These are phyloP conservation scores for Huntiella moniliformis DNA, from an alignment of 2,329 filamentous ascomycete genomes.

Conservation along the genomic window DNA sequence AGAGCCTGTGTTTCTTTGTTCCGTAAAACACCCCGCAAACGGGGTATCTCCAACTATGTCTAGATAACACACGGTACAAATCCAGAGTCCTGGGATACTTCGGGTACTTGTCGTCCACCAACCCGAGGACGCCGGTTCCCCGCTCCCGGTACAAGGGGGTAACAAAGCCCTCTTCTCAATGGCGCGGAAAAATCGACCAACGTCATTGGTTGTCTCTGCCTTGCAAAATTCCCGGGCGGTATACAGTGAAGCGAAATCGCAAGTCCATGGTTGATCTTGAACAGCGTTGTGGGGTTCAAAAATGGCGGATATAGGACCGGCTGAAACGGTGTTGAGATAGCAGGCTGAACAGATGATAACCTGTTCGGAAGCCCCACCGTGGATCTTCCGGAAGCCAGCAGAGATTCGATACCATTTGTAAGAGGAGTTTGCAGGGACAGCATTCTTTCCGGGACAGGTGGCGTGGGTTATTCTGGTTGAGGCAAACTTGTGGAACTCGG, in stretches of 20 bases:
- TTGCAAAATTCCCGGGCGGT: slow-evolving; percentile 13
- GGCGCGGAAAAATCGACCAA: slow-evolving; percentile 17
- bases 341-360: slow-evolving; percentile 23
- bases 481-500: background rate
- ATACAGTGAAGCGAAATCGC: slow-evolving; percentile 17
- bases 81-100: slow-evolving; percentile 15
- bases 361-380: slow-evolving; percentile 15
- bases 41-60: slow-evolving; percentile 18
- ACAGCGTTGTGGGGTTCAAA: slow-evolving; percentile 17
- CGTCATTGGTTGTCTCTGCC: slow-evolving; percentile 15
- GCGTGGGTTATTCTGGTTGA: slow-evolving; percentile 13
- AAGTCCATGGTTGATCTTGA: slow-evolving; percentile 17
- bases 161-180: slow-evolving; percentile 2
- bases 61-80: slow-evolving; percentile 21
- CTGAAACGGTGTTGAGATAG: slow-evolving; percentile 18
- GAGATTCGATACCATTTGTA: slow-evolving; percentile 17
- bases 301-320: slow-evolving; percentile 16
- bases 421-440: slow-evolving; percentile 13
- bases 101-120: slow-evolving; percentile 11
- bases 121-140: background rate
- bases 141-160: background rate
- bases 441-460: slow-evolving; percentile 17
- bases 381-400: slow-evolving; percentile 11
- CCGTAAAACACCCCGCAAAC: slow-evolving; percentile 15
- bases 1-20: too few relatives aligned